A percentile compares a stretch with the other conserved stretches of the same genome.
Evolutionary conservation across 805 yeast genomes (phyloP).

Genomic region (Clavispora vitiphila): DNA sequence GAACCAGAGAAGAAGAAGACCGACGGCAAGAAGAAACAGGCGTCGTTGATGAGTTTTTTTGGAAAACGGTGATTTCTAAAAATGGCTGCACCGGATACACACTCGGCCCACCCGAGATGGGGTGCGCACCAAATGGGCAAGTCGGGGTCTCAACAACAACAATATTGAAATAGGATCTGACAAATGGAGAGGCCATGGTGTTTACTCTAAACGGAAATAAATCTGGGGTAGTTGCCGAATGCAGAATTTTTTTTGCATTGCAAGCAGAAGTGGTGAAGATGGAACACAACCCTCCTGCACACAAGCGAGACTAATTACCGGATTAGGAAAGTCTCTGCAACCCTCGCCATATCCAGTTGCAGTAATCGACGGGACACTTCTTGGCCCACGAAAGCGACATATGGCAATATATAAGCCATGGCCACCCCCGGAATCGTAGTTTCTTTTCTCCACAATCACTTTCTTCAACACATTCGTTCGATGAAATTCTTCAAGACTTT

Average conservation of each 20-base stretch:
- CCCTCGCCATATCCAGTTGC: background rate
- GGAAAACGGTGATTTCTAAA: conserved; percentile 24
- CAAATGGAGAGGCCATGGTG: background rate
- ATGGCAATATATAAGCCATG: background rate
- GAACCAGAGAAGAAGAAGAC: conserved; percentile 2
- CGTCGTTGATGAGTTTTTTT: conserved; percentile 46
- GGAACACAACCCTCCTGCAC: background rate
- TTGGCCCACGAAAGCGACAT: too few species aligned
- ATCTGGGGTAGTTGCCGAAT: background rate
- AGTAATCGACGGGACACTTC: conserved; percentile 1
- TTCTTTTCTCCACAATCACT: background rate
- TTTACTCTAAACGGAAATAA: background rate
- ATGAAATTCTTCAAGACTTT: conserved; percentile 33
- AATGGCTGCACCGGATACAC: background rate
- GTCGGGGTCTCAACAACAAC: background rate
- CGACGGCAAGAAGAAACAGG: conserved; percentile 32
- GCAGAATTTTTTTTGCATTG: background rate
- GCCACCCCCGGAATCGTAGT: background rate
- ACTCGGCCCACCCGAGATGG: background rate
- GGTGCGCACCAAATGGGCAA: background rate
- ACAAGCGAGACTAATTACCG: background rate
- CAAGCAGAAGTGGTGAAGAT: background rate
- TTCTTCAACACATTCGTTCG: background rate
- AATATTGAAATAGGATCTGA: background rate
- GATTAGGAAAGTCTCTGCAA: conserved; percentile 4